Evolutionary conservation across 345 rosid genomes (phyloP).

Genomic region (Lenwebbia sp.): DNA sequence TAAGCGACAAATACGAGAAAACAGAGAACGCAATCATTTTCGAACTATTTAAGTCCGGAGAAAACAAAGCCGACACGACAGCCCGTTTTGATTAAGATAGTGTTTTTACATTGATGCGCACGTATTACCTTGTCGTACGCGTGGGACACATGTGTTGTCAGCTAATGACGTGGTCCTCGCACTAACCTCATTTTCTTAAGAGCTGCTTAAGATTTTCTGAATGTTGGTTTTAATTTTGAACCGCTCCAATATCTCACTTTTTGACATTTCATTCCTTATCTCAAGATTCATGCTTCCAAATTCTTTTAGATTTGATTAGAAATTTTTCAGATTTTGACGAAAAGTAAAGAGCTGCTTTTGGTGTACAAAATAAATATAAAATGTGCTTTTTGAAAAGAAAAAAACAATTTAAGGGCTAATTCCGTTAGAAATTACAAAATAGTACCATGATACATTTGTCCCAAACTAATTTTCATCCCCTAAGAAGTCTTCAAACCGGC

Average conservation of each 20-base stretch:
- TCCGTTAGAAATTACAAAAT: not conserved
- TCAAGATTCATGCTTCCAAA: no score
- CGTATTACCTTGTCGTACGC: not conserved
- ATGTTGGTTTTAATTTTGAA: no score
- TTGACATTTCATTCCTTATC: not conserved
- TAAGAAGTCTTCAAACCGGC: not conserved
- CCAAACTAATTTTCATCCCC: fast-evolving
- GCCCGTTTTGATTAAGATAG: not conserved
- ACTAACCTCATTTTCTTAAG: not conserved
- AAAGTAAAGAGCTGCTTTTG: not conserved
- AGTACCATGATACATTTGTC: fast-evolving
- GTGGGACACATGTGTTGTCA: not conserved
- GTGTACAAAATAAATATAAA: not conserved
- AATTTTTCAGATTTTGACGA: not conserved
- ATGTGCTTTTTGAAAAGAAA: not conserved
- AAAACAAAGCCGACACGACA: not conserved
- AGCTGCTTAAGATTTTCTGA: not conserved
- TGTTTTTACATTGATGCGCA: not conserved
- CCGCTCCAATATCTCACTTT: not conserved
- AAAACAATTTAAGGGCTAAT: not conserved
- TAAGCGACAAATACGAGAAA: not conserved
- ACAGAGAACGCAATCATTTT: not conserved
- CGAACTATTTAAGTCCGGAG: not conserved
- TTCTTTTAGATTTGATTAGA: no score
- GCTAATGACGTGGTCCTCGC: not conserved